These are phyloP conservation scores for Ligustrum vulgare DNA, from an alignment of 257 asterid genomes.

Conservation along the genomic window DNA sequence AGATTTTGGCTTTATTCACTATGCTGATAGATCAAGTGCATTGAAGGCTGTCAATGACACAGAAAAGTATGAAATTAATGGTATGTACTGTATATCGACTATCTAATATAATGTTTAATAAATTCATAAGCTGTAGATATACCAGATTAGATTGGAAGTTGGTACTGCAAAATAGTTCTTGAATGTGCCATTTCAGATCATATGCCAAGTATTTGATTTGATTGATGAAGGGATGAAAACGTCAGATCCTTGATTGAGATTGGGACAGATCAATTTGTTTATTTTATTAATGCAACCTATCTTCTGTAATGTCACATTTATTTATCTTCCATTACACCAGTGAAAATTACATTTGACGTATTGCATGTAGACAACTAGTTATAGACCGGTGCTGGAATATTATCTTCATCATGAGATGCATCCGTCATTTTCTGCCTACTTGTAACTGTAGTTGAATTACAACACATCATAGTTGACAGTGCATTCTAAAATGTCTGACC, in stretches of 20 bases:
- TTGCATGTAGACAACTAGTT: not conserved
- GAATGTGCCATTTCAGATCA: not conserved
- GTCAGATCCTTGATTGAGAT: not conserved
- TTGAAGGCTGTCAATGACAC: conserved; percentile 80
- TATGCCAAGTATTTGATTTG: not conserved
- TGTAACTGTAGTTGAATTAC: not conserved
- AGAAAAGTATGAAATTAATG: conserved; percentile 83
- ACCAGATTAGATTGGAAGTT: not conserved
- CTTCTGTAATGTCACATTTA: not conserved
- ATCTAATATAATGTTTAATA: not conserved
- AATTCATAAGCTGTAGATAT: not conserved
- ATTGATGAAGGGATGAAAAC: not conserved
- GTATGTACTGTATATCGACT: conserved; percentile 34
- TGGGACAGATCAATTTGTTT: not conserved
- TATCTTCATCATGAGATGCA: not conserved
- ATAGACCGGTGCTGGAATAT: not conserved
- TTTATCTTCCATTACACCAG: not conserved
- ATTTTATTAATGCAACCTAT: not conserved
- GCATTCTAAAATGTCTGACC: not conserved
- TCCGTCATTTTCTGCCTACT: not conserved
- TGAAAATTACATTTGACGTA: not conserved
- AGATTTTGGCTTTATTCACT: conserved; percentile 90
- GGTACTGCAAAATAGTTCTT: not conserved
- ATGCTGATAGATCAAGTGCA: conserved; percentile 96
- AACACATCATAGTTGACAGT: not conserved